These are phyloP conservation scores for Linum tenue DNA, from an alignment of 345 rosid genomes.

Conservation along the genomic window DNA sequence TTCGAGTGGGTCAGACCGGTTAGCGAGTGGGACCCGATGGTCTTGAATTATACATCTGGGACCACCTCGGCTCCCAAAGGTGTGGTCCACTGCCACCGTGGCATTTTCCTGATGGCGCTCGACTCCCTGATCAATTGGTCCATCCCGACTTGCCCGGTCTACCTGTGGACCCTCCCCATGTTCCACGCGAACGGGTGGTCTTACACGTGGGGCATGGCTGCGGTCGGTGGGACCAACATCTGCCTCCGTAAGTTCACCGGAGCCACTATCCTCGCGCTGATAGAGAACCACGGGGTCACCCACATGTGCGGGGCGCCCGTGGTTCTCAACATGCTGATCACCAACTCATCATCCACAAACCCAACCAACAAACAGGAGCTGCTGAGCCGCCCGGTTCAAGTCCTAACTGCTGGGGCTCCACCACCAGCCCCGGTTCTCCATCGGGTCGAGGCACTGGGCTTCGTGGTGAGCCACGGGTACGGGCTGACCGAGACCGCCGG, in stretches of 20 bases:
- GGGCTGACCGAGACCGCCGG: constrained; percentile 22
- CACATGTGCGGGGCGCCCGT: constrained; percentile 26
- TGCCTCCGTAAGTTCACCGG: constrained; percentile 15
- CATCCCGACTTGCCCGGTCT: constrained; percentile 8
- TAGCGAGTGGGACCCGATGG: constrained; percentile 73
- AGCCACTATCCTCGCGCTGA: not conserved
- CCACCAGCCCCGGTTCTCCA: constrained; percentile 17
- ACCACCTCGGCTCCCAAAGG: constrained; percentile 84
- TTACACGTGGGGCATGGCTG: constrained; percentile 19
- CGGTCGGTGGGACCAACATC: constrained; percentile 18
- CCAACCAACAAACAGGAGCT: too few relatives aligned
- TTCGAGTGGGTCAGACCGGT: constrained; percentile 25
- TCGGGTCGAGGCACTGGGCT: constrained; percentile 16
- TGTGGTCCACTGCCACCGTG: constrained; percentile 53
- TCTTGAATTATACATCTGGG: constrained; percentile 78
- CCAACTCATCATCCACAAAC: not conserved
- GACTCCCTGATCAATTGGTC: constrained; percentile 13
- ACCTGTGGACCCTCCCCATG: constrained; percentile 20
- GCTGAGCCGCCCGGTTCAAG: constrained; percentile 3
- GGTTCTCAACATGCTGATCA: constrained; percentile 18
- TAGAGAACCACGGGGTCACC: constrained; percentile 12
- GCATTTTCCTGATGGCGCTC: constrained; percentile 6
- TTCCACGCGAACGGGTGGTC: constrained; percentile 24
- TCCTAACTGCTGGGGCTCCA: constrained; percentile 21
- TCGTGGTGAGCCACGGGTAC: constrained; percentile 18